phyloP scores from a whole-genome alignment of 2,329 filamentous ascomycete genomes.

The Colletotrichum sidae region DNA sequence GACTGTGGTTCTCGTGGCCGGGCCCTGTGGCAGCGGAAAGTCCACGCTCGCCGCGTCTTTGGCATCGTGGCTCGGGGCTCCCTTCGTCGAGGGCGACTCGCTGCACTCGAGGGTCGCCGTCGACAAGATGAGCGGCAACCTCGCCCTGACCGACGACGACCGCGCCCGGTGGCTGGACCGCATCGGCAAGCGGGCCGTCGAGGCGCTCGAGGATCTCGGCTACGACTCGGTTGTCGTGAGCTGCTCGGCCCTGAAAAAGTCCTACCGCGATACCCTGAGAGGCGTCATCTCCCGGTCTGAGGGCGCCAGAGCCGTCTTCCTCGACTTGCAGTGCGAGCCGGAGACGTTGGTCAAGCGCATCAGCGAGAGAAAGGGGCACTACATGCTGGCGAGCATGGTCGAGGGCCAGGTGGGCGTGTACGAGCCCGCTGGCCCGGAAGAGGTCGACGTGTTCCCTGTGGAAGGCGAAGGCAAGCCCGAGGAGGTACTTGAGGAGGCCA shows the following conservation, averaged over 20 bases:
- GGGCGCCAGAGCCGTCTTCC: conserved; percentile 44
- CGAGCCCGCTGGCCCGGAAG: conserved; percentile 43
- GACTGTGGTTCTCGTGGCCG: conserved; percentile 49
- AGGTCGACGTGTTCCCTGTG: conserved; percentile 50
- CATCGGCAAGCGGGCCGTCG: conserved; percentile 40
- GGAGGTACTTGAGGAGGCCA: conserved; percentile 38
- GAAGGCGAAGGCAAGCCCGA: conserved; percentile 37
- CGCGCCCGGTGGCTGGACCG: conserved; percentile 46
- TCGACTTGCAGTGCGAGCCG: conserved; percentile 49
- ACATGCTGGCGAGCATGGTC: conserved; percentile 51
- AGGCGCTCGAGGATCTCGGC: conserved; percentile 43
- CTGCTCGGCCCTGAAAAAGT: conserved; percentile 51
- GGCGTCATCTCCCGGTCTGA: conserved; percentile 28
- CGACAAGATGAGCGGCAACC: conserved; percentile 45
- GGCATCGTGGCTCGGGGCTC: conserved; percentile 43
- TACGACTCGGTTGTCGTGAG: conserved; percentile 48
- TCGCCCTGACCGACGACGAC: conserved; percentile 48
- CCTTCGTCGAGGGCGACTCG: conserved; percentile 55
- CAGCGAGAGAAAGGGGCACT: conserved; percentile 46
- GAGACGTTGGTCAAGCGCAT: conserved; percentile 46
- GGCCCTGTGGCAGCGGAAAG: conserved; percentile 56
- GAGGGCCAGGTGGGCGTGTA: conserved; percentile 47
- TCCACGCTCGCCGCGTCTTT: conserved; percentile 49
- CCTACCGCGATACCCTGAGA: conserved; percentile 49
- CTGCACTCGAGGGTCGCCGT: conserved; percentile 49